A percentile compares a stretch with the other conserved stretches of the same genome.
Evolutionary conservation across 2,329 filamentous ascomycete genomes (phyloP).

Genomic region (Diaporthe destruens): DNA sequence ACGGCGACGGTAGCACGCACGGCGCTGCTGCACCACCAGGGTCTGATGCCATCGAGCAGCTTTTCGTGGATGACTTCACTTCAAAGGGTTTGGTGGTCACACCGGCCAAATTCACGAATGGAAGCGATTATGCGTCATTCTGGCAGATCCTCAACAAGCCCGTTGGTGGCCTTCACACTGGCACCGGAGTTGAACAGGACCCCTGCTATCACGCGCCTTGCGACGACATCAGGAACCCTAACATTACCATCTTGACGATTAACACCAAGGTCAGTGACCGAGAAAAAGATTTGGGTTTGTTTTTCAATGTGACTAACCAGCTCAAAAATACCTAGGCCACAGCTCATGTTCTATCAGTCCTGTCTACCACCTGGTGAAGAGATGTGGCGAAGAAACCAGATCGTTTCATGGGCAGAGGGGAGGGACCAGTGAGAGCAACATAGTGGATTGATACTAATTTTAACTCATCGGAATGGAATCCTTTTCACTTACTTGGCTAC

Average conservation of each 20-base stretch:
- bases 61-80: slow-evolving; percentile 50
- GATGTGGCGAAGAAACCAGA: no score
- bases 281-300: rapidly evolving
- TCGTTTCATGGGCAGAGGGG: no score
- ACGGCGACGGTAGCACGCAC: slow-evolving; percentile 41
- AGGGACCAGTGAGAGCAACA: no score
- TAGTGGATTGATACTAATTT: no score
- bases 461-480: no score
- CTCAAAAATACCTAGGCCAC: neutral
- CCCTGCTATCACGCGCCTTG: slow-evolving; percentile 54
- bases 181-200: slow-evolving; percentile 45
- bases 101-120: slow-evolving; percentile 49
- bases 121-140: slow-evolving; percentile 45
- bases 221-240: slow-evolving; percentile 51
- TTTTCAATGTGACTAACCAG: neutral
- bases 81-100: slow-evolving; percentile 47
- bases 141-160: slow-evolving; percentile 50
- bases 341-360: slow-evolving; percentile 5
- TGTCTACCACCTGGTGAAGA: neutral
- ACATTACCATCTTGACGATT: slow-evolving; percentile 48
- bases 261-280: slow-evolving; percentile 48
- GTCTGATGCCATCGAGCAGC: slow-evolving; percentile 50
- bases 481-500: no score
- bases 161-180: slow-evolving; percentile 53
- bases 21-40: slow-evolving; percentile 41